Percentiles rank a stretch among this genome's conserved stretches.
Evolutionary conservation across 2,329 filamentous ascomycete species (phyloP).

Genomic region (Fusarium scirpi): DNA sequence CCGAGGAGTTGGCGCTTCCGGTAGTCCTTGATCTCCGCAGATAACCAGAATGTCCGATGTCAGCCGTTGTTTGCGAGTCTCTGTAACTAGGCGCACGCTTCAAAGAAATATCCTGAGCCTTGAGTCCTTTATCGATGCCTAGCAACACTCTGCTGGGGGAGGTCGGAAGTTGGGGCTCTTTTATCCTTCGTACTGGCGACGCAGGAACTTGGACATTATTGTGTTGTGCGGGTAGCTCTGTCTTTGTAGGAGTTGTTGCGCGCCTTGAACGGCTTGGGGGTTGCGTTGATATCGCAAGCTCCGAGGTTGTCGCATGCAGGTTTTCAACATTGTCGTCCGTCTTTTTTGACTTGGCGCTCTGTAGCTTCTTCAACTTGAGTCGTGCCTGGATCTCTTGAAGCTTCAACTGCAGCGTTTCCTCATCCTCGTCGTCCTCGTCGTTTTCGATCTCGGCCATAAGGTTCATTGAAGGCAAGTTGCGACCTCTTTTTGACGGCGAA

Average conservation of each 20-base stretch:
- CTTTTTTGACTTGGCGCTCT: conserved; percentile 62
- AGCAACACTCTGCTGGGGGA: conserved; percentile 85
- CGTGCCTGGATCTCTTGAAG: conserved; percentile 90
- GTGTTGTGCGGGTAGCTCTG: conserved; percentile 46
- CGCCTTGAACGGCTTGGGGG: conserved; percentile 38
- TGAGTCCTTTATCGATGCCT: conserved; percentile 90
- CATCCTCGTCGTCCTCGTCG: conserved; percentile 79
- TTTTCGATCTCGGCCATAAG: conserved; percentile 53
- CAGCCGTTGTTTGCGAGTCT: conserved; percentile 34
- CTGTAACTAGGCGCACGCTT: conserved; percentile 73
- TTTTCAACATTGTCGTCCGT: conserved; percentile 34
- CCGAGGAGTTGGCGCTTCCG: conserved; percentile 42
- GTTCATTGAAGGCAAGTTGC: conserved; percentile 47
- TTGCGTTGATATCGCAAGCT: conserved; percentile 42
- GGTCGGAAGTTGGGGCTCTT: conserved; percentile 65
- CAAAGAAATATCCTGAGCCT: conserved; percentile 84
- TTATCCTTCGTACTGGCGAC: conserved; percentile 74
- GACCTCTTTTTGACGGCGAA: conserved; percentile 63
- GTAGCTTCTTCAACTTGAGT: conserved; percentile 87
- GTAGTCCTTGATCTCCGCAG: conserved; percentile 60
- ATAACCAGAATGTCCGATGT: conserved; percentile 51
- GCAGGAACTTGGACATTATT: conserved; percentile 77
- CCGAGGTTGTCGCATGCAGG: conserved; percentile 35
- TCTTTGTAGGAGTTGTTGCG: conserved; percentile 47
- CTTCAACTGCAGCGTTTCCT: conserved; percentile 88